These are phyloP conservation scores for Starmerella stigmatis DNA, from an alignment of 805 yeast genomes.

Conservation along the genomic window DNA sequence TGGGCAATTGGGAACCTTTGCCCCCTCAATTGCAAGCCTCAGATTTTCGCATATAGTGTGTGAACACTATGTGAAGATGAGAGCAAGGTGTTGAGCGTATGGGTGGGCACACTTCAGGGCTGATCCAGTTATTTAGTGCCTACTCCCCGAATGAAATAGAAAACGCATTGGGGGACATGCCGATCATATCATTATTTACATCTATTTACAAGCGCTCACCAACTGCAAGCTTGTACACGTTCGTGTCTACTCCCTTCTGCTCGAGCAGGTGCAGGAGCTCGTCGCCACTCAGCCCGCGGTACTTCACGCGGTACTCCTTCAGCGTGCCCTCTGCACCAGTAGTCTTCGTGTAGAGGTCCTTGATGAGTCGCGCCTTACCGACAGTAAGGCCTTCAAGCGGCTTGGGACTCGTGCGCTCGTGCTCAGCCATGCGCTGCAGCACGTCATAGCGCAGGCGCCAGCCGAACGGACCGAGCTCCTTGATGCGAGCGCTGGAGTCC, in stretches of 20 bases:
- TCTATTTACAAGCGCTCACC: background rate
- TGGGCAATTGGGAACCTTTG: too few species aligned
- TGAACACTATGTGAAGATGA: too few species aligned
- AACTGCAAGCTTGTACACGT: background rate
- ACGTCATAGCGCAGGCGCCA: conserved; percentile 67
- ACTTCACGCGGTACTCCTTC: conserved; percentile 39
- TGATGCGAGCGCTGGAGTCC: conserved; percentile 78
- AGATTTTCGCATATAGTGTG: too few species aligned
- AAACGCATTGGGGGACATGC: too few species aligned
- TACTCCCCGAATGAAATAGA: too few species aligned
- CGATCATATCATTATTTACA: too few species aligned
- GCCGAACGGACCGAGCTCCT: conserved; percentile 85
- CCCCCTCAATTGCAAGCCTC: too few species aligned
- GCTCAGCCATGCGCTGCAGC: conserved; percentile 1
- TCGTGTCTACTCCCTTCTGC: conserved; percentile 29
- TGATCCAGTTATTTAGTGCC: too few species aligned
- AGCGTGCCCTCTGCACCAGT: conserved; percentile 26
- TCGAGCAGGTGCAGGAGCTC: conserved; percentile 45
- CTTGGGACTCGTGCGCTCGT: conserved; percentile 35
- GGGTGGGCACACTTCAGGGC: too few species aligned
- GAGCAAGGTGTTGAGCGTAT: too few species aligned
- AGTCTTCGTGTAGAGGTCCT: conserved; percentile 22
- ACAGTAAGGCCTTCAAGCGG: conserved; percentile 39
- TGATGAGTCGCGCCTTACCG: conserved; percentile 56
- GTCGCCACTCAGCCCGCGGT: conserved; percentile 38